Evolutionary conservation across 805 yeast species (phyloP), one percentile per base, ranked within the genome.

Genomic region (Lipomyces yamadae): DNA sequence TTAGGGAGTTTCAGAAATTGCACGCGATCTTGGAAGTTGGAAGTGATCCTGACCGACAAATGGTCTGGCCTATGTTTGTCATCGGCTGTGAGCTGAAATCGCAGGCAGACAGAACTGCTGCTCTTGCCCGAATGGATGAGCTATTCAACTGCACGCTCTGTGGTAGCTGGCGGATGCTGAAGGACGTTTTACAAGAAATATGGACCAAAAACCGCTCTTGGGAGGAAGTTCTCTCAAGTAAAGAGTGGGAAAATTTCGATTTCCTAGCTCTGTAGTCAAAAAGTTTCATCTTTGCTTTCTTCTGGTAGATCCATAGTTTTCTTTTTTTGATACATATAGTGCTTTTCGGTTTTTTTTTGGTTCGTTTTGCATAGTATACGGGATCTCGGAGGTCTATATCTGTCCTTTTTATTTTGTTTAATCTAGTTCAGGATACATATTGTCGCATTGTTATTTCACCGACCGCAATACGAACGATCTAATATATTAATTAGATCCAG

Each of bases 41-140:
- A 15, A 37, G 61, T 7, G 70, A 65, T 11, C 24, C 64, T 32
- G 70, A 67, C 42, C 55, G 65, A 7, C 70, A 67, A 30, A 67
- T 67, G 70, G 64, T 67, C 18, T 67, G 70, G 70, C 70, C 70
- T 5, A 52, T 63, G 63, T 65, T 67, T 39, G 61, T 67, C 39
- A 65, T 67, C 30, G 70, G 70, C 34, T 68, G 69, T 54, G 70
- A 67, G 37, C 60, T 67, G 29, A 61, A 59, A 60, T 6, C 50
- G 18, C 56, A 24, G n/a, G 62, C 61, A 15, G 66, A 61, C 18
- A 61, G 66, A 13, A 35, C 29, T n/a, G 18, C 53, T 3, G 57
- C 60, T 3, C 48, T 30, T 24, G 48, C 35, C 2, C 66, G 68
- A n/a, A 58, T 67, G 53, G 66, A 59, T 42, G 10, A 24, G 33